Percentiles rank a stretch among this genome's conserved stretches.
phyloP scores from a whole-genome alignment of 345 rosid species.

The Melastoma malabathricum region DNA sequence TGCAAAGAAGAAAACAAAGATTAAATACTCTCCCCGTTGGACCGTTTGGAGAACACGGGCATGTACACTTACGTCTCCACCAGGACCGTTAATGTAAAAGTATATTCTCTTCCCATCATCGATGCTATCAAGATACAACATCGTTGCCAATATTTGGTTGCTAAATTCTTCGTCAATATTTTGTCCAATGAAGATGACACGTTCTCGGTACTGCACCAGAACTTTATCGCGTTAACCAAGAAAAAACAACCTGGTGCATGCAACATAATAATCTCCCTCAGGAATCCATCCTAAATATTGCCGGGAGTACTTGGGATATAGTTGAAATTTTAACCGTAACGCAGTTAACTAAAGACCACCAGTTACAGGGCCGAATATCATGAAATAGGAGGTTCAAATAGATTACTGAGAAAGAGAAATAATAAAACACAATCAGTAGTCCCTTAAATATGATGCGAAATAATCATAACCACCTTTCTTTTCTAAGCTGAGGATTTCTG shows the following conservation, averaged over 20 bases:
- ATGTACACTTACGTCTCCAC: conserved; percentile 65
- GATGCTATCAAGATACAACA: conserved; percentile 81
- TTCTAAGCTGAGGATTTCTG: not conserved
- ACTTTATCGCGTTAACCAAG: not conserved
- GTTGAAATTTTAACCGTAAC: too few relatives aligned
- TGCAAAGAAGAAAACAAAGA: conserved; percentile 16
- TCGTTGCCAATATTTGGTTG: conserved; percentile 78
- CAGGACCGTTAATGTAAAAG: conserved; percentile 66
- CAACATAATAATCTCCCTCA: not conserved
- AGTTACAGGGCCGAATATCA: too few relatives aligned
- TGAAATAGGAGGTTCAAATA: too few relatives aligned
- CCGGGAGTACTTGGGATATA: too few relatives aligned
- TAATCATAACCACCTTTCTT: not conserved
- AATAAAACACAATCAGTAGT: too few relatives aligned
- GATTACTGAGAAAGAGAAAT: too few relatives aligned
- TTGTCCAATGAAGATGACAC: conserved; percentile 71
- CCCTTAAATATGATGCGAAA: not conserved
- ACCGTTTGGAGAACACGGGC: not conserved
- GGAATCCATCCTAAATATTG: not conserved
- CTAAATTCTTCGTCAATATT: conserved; percentile 70
- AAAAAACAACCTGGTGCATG: not conserved
- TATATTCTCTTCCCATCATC: conserved; percentile 57
- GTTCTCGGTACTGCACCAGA: conserved; percentile 71
- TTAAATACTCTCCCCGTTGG: not conserved
- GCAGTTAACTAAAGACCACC: too few relatives aligned